Evolutionary conservation across 805 yeast species (phyloP).

Genomic region (Pichia gijzeniarum): DNA sequence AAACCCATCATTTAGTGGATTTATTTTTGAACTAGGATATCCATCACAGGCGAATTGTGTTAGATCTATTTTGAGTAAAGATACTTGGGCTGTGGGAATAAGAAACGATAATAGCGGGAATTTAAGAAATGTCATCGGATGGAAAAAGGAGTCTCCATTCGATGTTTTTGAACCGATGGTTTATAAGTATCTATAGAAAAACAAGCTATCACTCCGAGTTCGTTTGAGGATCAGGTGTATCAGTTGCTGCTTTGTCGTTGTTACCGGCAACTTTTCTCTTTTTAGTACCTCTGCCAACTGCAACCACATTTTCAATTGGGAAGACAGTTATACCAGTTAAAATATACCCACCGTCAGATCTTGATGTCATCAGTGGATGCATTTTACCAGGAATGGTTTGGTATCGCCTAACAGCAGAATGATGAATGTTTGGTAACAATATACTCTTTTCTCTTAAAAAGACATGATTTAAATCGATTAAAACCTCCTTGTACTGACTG

Average conservation of each 20-base stretch:
- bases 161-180: constrained; percentile 12
- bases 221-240: too few relatives aligned
- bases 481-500: constrained; percentile 71
- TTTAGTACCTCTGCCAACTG: constrained; percentile 61
- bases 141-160: constrained; percentile 28
- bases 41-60: constrained; percentile 41
- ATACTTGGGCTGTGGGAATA: constrained; percentile 39
- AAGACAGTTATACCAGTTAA: constrained; percentile 72
- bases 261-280: constrained; percentile 28
- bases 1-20: constrained; percentile 41
- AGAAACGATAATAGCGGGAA: constrained; percentile 45
- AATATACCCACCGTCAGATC: constrained; percentile 88
- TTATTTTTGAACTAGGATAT: constrained; percentile 76
- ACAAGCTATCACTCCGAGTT: neutral
- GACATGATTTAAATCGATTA: constrained; percentile 68
- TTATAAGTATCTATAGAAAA: constrained; percentile 8
- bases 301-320: constrained; percentile 58
- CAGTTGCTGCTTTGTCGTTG: constrained; percentile 7
- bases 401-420: constrained; percentile 75
- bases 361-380: constrained; percentile 92
- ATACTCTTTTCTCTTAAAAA: constrained; percentile 61
- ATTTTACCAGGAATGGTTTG: constrained; percentile 92
- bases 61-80: constrained; percentile 5
- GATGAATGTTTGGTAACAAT: constrained; percentile 76
- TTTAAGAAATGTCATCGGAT: constrained; percentile 60